Conservation (phyloP, 2,329 filamentous ascomycete species). For the Ceratocystis colombiana region DNA sequence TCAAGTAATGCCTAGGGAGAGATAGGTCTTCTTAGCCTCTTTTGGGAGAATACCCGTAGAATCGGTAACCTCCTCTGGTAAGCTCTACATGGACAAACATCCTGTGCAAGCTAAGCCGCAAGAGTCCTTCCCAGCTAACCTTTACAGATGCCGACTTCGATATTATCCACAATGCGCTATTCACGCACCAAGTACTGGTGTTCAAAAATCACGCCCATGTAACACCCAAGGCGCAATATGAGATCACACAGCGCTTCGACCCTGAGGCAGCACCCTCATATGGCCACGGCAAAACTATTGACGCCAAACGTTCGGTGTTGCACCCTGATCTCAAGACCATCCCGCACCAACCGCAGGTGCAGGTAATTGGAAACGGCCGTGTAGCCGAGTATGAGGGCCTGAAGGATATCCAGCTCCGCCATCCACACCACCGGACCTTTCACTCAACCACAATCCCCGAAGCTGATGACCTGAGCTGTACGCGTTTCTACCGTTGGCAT, state of each 20-base stretch:
- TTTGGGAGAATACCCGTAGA: constrained; percentile 39
- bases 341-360: constrained; percentile 67
- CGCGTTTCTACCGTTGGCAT: constrained; percentile 65
- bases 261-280: constrained; percentile 53
- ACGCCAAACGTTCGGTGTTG: constrained; percentile 53
- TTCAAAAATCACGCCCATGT: constrained; percentile 57
- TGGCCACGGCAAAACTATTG: constrained; percentile 66
- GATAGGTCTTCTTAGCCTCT: neutral
- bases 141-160: constrained; percentile 52
- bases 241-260: constrained; percentile 64
- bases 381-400: constrained; percentile 62
- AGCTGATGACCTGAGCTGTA: constrained; percentile 41
- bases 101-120: neutral
- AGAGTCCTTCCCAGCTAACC: neutral
- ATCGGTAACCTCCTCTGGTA: constrained; percentile 51
- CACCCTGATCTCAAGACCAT: constrained; percentile 74
- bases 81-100: constrained; percentile 29
- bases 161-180: constrained; percentile 54
- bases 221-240: constrained; percentile 61
- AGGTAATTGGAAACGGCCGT: constrained; percentile 68
- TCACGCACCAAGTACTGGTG: constrained; percentile 57
- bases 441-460: constrained; percentile 54
- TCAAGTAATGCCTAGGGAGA: constrained; percentile 20
- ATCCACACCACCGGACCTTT: constrained; percentile 70
- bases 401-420: constrained; percentile 54